These are phyloP conservation scores for Trametes hirsuta DNA, from an alignment of 1,284 basidiomycete genomes.

Conservation along the genomic window DNA sequence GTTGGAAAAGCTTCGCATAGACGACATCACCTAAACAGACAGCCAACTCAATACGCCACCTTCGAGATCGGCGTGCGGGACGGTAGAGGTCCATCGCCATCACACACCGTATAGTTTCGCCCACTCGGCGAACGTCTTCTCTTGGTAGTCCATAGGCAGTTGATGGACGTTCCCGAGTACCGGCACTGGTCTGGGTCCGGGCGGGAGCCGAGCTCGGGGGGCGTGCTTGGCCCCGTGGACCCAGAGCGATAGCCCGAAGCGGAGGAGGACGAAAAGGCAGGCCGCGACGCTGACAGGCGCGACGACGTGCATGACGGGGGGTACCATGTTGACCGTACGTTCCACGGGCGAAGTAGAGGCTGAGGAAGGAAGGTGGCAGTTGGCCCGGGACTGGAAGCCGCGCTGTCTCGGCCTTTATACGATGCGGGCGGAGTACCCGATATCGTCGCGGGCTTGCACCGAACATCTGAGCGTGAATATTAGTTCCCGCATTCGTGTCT, in stretches of 20 bases:
- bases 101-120: slow-evolving; percentile 31
- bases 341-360: neutral
- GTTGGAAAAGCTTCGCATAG: slow-evolving; percentile 41
- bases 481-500: slow-evolving; percentile 9
- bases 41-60: slow-evolving; percentile 38
- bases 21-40: slow-evolving; percentile 37
- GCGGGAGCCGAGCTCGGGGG: slow-evolving; percentile 36
- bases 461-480: slow-evolving; percentile 8
- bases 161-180: slow-evolving; percentile 55
- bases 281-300: slow-evolving; percentile 18
- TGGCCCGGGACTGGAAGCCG: neutral
- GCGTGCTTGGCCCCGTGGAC: neutral
- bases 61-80: slow-evolving; percentile 12
- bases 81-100: neutral
- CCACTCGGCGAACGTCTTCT: slow-evolving; percentile 43
- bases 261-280: slow-evolving; percentile 17
- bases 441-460: slow-evolving; percentile 10
- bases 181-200: slow-evolving; percentile 49
- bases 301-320: slow-evolving; percentile 10
- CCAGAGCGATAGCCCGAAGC: slow-evolving; percentile 7
- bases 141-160: slow-evolving; percentile 42
- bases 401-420: slow-evolving; percentile 19
- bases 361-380: slow-evolving; percentile 1
- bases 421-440: slow-evolving; percentile 17
- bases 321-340: slow-evolving; percentile 8